Evolutionary conservation across 2,329 filamentous ascomycete species (phyloP).

Genomic region (Arthroderma sp.): DNA sequence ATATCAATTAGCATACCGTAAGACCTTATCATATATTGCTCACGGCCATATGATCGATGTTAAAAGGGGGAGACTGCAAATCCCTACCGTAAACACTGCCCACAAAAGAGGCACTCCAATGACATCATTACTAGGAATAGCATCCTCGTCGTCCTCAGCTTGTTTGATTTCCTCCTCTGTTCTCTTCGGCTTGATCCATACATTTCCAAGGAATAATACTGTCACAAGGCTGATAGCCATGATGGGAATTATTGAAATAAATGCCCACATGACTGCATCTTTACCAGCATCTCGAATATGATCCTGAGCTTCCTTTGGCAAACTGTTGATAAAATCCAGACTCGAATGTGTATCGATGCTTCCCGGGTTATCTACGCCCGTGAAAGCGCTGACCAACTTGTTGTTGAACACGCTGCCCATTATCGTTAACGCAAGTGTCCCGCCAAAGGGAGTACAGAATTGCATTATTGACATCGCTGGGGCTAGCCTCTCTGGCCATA

Average conservation of each 20-base stretch:
- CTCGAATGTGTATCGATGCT: conserved; percentile 22
- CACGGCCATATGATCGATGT: too few relatives aligned
- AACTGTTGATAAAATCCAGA: conserved; percentile 24
- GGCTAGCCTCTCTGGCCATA: conserved; percentile 46
- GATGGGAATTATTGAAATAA: conserved; percentile 48
- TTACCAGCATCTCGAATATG: conserved; percentile 33
- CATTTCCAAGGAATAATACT: conserved; percentile 37
- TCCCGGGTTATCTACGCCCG: conserved; percentile 16
- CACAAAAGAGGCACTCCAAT: conserved; percentile 21
- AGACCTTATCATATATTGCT: too few relatives aligned
- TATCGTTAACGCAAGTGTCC: conserved; percentile 51
- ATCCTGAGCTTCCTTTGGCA: conserved; percentile 24
- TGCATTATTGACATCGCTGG: conserved; percentile 47
- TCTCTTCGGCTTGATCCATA: conserved; percentile 33
- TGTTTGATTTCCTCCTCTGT: conserved; percentile 10
- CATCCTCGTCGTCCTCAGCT: conserved; percentile 5
- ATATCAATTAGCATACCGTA: too few relatives aligned
- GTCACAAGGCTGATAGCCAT: conserved; percentile 38
- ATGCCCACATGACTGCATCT: conserved; percentile 52
- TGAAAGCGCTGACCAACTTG: conserved; percentile 23
- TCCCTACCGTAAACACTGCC: conserved; percentile 18
- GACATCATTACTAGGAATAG: conserved; percentile 17
- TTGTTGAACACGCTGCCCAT: conserved; percentile 61
- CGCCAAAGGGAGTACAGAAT: conserved; percentile 49
- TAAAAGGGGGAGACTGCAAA: too few relatives aligned